A percentile compares a stretch with the other conserved stretches of the same genome.
These are phyloP conservation scores for Colletotrichum tropicicola DNA, from an alignment of 2,329 filamentous ascomycete species.

Conservation along the genomic window DNA sequence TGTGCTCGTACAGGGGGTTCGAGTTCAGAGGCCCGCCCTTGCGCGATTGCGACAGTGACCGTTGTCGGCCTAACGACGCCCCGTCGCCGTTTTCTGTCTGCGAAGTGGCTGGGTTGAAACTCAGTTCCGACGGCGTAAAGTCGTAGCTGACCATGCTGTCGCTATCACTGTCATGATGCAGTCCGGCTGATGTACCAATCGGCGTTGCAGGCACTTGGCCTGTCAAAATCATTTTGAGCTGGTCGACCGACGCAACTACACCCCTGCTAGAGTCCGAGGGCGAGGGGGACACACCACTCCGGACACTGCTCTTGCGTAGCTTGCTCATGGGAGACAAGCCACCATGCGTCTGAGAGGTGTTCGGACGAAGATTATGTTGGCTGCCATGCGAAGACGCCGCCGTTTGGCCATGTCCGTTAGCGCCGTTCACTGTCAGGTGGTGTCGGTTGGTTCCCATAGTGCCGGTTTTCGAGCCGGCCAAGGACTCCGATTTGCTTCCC, in stretches of 20 bases:
- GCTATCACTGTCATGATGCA: constrained; percentile 62
- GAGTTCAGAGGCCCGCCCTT: constrained; percentile 53
- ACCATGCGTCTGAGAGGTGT: constrained; percentile 47
- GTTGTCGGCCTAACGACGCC: constrained; percentile 38
- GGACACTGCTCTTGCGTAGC: constrained; percentile 62
- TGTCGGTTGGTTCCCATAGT: constrained; percentile 63
- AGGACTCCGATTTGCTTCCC: constrained; percentile 75
- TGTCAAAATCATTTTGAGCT: constrained; percentile 69
- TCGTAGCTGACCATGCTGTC: constrained; percentile 80
- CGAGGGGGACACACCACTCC: constrained; percentile 58
- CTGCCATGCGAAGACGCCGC: constrained; percentile 59
- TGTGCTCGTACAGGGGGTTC: constrained; percentile 48
- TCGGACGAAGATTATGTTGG: constrained; percentile 59
- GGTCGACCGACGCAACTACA: constrained; percentile 68
- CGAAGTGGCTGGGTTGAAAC: constrained; percentile 57
- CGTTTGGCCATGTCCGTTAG: constrained; percentile 47
- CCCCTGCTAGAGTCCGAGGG: constrained; percentile 54
- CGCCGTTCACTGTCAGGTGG: constrained; percentile 65
- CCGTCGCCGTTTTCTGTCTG: constrained; percentile 37
- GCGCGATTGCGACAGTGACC: constrained; percentile 45
- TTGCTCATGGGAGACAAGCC: constrained; percentile 47
- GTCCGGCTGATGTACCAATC: constrained; percentile 46
- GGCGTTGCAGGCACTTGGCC: constrained; percentile 56
- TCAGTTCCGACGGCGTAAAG: constrained; percentile 72
- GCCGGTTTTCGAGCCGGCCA: constrained; percentile 77